These are phyloP conservation scores for Colletotrichum spinosum DNA, from an alignment of 2,329 filamentous ascomycete genomes.

Conservation along the genomic window DNA sequence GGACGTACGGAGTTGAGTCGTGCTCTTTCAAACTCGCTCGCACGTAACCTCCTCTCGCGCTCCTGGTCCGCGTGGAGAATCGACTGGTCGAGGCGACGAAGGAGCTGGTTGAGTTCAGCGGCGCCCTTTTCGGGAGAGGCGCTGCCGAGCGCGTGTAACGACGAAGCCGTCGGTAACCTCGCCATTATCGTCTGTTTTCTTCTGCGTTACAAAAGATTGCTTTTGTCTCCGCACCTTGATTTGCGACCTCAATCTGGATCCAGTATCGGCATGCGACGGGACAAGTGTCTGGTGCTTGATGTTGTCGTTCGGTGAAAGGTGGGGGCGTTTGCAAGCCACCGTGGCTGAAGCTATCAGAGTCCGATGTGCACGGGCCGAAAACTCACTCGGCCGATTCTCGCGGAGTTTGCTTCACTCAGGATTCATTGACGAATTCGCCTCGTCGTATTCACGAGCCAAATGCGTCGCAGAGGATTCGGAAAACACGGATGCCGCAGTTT, in stretches of 20 bases:
- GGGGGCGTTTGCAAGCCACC: constrained; percentile 34
- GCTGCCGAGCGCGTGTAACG: constrained; percentile 10
- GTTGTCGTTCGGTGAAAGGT: constrained; percentile 26
- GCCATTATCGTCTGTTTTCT: constrained; percentile 19
- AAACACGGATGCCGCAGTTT: too few species aligned
- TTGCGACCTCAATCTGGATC: not conserved
- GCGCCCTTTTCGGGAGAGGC: constrained; percentile 45
- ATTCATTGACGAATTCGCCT: not conserved
- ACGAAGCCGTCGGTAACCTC: constrained; percentile 22
- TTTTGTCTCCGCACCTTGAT: too few species aligned
- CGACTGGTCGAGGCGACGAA: constrained; percentile 73
- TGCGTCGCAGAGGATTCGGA: too few species aligned
- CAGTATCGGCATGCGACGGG: not conserved
- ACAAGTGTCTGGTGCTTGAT: constrained; percentile 32
- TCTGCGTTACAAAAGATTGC: too few species aligned
- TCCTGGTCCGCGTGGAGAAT: constrained; percentile 72
- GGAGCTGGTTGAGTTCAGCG: constrained; percentile 71
- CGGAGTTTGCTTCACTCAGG: not conserved
- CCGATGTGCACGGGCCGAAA: constrained; percentile 20
- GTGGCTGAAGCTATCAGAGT: constrained; percentile 38
- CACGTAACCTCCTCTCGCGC: constrained; percentile 66
- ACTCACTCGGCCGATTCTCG: constrained; percentile 8
- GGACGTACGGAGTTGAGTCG: constrained; percentile 52
- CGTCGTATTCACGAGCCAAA: too few species aligned
- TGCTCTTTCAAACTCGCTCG: constrained; percentile 73